These are phyloP conservation scores for Poa pratensis DNA, from an alignment of 176 grass and related monocot species.

Conservation along the genomic window DNA sequence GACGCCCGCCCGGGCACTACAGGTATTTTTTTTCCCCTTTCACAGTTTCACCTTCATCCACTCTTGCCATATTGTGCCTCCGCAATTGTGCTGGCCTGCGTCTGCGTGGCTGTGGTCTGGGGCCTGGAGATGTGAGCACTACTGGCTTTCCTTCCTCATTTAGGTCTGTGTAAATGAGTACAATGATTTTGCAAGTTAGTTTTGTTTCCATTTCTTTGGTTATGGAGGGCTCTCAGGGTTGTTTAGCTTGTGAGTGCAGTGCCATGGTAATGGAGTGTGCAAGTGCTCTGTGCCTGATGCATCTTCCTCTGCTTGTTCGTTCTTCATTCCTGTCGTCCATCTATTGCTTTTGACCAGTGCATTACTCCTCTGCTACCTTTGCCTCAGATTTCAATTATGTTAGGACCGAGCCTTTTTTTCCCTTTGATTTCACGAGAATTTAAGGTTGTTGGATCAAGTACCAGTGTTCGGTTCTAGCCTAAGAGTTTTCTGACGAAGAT, in stretches of 20 bases:
- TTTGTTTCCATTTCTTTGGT: neutral
- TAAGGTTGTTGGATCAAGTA: neutral
- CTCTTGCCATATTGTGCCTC: conserved; percentile 23
- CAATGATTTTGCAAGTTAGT: neutral
- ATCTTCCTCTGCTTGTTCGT: neutral
- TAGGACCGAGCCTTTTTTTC: neutral
- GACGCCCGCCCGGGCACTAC: neutral
- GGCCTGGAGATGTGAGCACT: neutral
- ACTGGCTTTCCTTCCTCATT: neutral
- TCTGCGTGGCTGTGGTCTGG: neutral
- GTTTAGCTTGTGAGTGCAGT: neutral
- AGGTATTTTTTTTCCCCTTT: conserved; percentile 4
- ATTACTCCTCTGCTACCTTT: neutral
- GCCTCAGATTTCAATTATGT: neutral
- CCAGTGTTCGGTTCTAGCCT: neutral
- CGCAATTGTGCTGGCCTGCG: neutral
- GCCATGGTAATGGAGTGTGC: conserved; percentile 14
- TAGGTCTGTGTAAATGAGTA: neutral
- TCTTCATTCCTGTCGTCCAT: neutral
- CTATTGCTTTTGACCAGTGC: neutral
- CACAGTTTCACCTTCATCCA: neutral
- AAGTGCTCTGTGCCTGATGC: conserved; percentile 4
- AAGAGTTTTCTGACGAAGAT: neutral
- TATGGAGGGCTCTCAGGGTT: neutral
- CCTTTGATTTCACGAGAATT: neutral